Evolutionary conservation across 177 flowering plant species (phyloP).

Genomic region (Vitis hybrid): DNA sequence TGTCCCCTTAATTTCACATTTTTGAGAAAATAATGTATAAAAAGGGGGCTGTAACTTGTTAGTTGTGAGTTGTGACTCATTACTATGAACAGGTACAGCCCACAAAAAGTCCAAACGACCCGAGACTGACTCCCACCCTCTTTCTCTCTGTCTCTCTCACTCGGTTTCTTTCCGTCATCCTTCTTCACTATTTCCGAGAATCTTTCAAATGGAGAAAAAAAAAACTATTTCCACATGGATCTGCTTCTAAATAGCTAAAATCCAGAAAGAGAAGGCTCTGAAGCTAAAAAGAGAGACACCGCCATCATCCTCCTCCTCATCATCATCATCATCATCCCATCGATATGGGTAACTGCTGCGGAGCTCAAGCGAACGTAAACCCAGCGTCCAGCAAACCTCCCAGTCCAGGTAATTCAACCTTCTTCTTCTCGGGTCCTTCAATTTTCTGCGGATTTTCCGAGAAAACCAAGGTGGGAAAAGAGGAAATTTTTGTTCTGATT

Average conservation of each 20-base stretch:
- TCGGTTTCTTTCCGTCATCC: conserved; percentile 2
- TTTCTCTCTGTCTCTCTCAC: neutral
- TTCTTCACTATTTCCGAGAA: conserved; percentile 7
- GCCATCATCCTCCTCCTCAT: conserved; percentile 11
- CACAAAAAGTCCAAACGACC: neutral
- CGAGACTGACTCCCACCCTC: too few relatives aligned
- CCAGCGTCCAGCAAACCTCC: conserved; percentile 12
- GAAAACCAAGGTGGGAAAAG: too few relatives aligned
- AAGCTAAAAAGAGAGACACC: conserved; percentile 7
- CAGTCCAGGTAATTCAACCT: conserved; percentile 7
- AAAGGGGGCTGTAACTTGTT: too few relatives aligned
- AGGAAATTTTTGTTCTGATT: neutral
- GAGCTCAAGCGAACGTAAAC: conserved; percentile 18
- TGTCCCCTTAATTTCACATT: too few relatives aligned
- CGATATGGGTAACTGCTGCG: conserved; percentile 25
- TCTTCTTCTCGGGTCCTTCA: neutral
- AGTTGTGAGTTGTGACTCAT: too few relatives aligned
- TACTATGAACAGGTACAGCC: too few relatives aligned
- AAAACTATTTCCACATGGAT: neutral
- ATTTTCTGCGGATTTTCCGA: neutral
- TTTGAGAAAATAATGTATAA: too few relatives aligned
- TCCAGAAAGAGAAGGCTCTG: neutral
- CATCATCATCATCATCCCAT: conserved; percentile 17
- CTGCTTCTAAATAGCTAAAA: neutral
- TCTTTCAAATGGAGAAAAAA: neutral